Base-by-base conservation (phyloP, 441 rosid genomes). In the Arabidopsis hybrid region DNA sequence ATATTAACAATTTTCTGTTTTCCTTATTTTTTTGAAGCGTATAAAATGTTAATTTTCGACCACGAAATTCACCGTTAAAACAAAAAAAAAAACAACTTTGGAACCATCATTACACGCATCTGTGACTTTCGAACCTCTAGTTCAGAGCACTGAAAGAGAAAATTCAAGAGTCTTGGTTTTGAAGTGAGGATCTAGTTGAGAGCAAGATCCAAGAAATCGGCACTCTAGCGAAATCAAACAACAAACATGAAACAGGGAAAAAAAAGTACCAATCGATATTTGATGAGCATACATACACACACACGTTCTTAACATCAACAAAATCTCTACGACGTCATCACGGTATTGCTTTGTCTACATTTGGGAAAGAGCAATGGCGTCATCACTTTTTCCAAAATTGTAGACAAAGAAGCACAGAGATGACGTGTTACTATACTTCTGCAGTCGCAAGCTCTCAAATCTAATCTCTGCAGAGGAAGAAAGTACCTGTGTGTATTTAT, bases 401-500 rank as follows among this genome's bases (percentile, higher is more conserved):
- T 38, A 38, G 32, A 60, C 47, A 60, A 39, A 60, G 64, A 60
- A 60, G 21, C 46, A 60, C 50, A 1, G 18, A 60, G 35, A 40
- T 38, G 47, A 60, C 11, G 49, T 60, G 49, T 60, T 39, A 11
- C 9, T 35, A 36, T 9, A 11, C 17, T 18, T 13, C 34, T 18
- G 65, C 6, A 3, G 0, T 18, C 35, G 34, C 3, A 12, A 60
- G 16, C 65, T 3, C 65, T 12, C 47, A 2, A 18, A 17, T 6
- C 14, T 35, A 2, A 36, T 5, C 46, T 36, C 8, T 36, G 31
- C 4, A 1, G 6, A 1, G 2, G 5, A 14, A 0, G n/a, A 1
- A 14, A 0, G 6, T 12, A 9, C 13, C 29, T 26, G 14, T 16
- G 16, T 59, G 8, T 36, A 10, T 36, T 9, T 38, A 59, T 59